Conservation (phyloP, 2,329 filamentous ascomycete genomes). For the Pseudogymnoascus pannorum region DNA sequence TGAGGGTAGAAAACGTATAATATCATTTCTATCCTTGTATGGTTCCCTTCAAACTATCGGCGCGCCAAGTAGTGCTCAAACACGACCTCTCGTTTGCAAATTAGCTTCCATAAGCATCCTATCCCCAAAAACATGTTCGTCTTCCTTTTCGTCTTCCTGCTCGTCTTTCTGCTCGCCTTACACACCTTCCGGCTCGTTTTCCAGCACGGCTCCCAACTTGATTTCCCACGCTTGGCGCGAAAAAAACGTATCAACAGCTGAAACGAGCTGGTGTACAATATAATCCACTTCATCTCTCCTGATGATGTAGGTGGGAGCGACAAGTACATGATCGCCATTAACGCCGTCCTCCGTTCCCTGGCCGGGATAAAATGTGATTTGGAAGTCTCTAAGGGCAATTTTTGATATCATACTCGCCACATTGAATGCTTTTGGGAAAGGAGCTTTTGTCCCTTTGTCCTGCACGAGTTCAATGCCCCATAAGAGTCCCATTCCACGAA, state of each 20-base stretch:
- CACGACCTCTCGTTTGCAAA: neutral
- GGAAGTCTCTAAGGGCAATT: constrained; percentile 29
- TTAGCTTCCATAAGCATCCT: neutral
- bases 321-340: constrained; percentile 52
- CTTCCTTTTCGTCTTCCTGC: no score
- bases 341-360: constrained; percentile 47
- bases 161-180: no score
- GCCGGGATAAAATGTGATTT: constrained; percentile 53
- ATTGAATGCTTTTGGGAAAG: constrained; percentile 36
- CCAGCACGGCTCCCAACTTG: no score
- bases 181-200: no score
- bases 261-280: constrained; percentile 41
- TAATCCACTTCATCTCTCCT: constrained; percentile 44
- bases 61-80: no score
- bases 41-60: neutral
- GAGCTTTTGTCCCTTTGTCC: constrained; percentile 41
- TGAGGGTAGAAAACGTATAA: neutral
- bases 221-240: neutral
- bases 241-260: neutral
- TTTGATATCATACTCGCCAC: constrained; percentile 45
- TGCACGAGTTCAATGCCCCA: constrained; percentile 49
- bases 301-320: constrained; percentile 56
- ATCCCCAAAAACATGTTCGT: no score
- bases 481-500: constrained; percentile 53
- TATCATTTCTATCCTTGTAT: neutral